Evolutionary conservation across 805 yeast species (phyloP).

Genomic region (Yamadazyma laniorum): DNA sequence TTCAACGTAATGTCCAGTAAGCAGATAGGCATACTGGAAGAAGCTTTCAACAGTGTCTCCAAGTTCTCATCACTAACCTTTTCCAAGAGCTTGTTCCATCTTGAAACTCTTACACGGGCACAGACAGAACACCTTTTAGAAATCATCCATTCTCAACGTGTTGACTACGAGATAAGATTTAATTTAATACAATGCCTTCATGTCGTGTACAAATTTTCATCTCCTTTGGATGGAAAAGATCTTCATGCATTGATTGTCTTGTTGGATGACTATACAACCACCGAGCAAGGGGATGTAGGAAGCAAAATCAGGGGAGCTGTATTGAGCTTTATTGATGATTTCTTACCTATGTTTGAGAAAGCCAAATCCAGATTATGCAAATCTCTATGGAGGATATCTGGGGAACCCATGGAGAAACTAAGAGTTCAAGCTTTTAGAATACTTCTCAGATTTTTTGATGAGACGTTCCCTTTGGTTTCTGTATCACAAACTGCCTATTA

Average conservation of each 20-base stretch:
- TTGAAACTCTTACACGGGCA: constrained; percentile 10
- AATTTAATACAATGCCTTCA: constrained; percentile 20
- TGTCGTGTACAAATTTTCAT: background rate
- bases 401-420: constrained; percentile 61
- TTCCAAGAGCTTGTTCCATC: constrained; percentile 35
- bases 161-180: constrained; percentile 32
- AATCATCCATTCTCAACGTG: constrained; percentile 21
- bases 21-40: background rate
- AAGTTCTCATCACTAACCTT: constrained; percentile 19
- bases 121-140: constrained; percentile 22
- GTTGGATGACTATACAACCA: constrained; percentile 73
- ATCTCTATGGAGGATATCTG: constrained; percentile 43
- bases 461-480: background rate
- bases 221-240: background rate
- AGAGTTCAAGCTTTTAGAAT: constrained; percentile 43
- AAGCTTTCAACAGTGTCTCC: background rate
- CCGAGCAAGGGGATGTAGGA: constrained; percentile 92
- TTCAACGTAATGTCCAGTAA: constrained; percentile 2
- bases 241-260: constrained; percentile 25
- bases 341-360: constrained; percentile 15
- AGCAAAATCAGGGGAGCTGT: constrained; percentile 61
- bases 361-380: background rate
- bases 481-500: constrained; percentile 4
- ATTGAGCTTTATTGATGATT: constrained; percentile 36
- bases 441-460: constrained; percentile 1